Evolutionary conservation across 2,329 filamentous ascomycete species (phyloP).

Genomic region (Hypomyces rosellus): DNA sequence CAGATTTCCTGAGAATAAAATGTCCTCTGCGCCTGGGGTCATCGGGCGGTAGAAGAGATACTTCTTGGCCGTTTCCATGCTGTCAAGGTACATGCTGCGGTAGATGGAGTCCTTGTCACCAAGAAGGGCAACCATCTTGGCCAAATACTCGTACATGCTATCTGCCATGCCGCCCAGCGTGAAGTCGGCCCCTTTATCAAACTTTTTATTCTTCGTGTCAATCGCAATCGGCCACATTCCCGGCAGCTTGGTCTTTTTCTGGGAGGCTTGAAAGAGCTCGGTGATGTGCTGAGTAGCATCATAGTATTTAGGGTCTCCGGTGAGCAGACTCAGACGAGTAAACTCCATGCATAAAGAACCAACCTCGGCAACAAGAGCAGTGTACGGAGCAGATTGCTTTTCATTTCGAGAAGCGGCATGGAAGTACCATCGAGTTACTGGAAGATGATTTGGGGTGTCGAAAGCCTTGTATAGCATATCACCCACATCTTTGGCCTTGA

Average conservation of each 20-base stretch:
- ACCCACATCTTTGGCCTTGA: constrained; percentile 56
- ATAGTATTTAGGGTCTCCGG: constrained; percentile 65
- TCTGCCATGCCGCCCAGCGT: constrained; percentile 34
- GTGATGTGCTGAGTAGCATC: constrained; percentile 64
- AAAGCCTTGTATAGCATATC: constrained; percentile 60
- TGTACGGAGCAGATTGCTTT: constrained; percentile 25
- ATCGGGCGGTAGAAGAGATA: constrained; percentile 58
- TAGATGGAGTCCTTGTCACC: constrained; percentile 51
- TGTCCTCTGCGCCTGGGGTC: constrained; percentile 43
- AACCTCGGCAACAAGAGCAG: constrained; percentile 37
- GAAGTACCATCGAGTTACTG: constrained; percentile 43
- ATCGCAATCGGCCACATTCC: constrained; percentile 66
- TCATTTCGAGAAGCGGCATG: constrained; percentile 29
- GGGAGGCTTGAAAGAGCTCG: constrained; percentile 56
- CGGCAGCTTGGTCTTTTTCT: constrained; percentile 59
- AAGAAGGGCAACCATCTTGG: constrained; percentile 73
- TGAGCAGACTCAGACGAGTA: constrained; percentile 65
- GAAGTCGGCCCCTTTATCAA: constrained; percentile 27
- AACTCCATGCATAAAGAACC: constrained; percentile 68
- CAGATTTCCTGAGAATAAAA: constrained; percentile 47
- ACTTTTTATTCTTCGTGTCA: constrained; percentile 26
- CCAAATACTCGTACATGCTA: constrained; percentile 72
- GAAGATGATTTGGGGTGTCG: constrained; percentile 62
- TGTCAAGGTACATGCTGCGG: constrained; percentile 47
- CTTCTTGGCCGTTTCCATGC: constrained; percentile 48